Evolutionary conservation across 371 early-diverging fungal species (phyloP).

Genomic region (Mycotypha africana): DNA sequence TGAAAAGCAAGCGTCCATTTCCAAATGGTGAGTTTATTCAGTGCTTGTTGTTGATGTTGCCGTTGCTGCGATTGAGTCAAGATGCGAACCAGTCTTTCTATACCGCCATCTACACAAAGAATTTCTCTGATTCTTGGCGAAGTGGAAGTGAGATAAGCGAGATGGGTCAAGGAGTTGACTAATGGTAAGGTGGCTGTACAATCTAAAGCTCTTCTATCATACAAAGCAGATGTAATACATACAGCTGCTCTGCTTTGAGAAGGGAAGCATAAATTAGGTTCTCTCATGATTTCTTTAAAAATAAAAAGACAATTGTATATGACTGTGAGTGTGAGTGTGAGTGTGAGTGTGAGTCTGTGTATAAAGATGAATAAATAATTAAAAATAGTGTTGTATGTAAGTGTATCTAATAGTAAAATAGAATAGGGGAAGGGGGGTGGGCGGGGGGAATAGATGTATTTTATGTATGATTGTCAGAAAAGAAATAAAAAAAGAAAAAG

Average conservation of each 20-base stretch:
- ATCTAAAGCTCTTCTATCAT: conserved; percentile 88
- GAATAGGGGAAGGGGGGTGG: too few relatives aligned
- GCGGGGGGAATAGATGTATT: too few relatives aligned
- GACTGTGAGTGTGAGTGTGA: too few relatives aligned
- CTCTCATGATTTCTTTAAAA: conserved; percentile 55
- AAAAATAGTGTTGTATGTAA: too few relatives aligned
- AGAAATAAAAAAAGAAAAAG: too few relatives aligned
- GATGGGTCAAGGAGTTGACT: conserved; percentile 81
- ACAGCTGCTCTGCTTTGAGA: conserved; percentile 71
- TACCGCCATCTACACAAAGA: conserved; percentile 81
- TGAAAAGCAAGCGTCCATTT: conserved; percentile 83
- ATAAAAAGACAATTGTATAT: not conserved
- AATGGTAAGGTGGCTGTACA: conserved; percentile 84
- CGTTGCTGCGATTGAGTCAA: conserved; percentile 57
- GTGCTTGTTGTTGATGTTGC: too few relatives aligned
- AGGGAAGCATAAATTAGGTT: conserved; percentile 77
- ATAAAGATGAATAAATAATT: too few relatives aligned
- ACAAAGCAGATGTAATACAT: conserved; percentile 74
- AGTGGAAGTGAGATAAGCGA: conserved; percentile 78
- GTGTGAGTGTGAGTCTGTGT: too few relatives aligned
- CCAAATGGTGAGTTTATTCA: conserved; percentile 69
- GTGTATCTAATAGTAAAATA: too few relatives aligned
- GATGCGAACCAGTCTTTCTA: conserved; percentile 79
- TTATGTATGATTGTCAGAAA: too few relatives aligned
- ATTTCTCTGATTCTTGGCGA: conserved; percentile 78